These are phyloP conservation scores for Aspergillus sojae DNA, from an alignment of 2,329 filamentous ascomycete genomes.

Conservation along the genomic window DNA sequence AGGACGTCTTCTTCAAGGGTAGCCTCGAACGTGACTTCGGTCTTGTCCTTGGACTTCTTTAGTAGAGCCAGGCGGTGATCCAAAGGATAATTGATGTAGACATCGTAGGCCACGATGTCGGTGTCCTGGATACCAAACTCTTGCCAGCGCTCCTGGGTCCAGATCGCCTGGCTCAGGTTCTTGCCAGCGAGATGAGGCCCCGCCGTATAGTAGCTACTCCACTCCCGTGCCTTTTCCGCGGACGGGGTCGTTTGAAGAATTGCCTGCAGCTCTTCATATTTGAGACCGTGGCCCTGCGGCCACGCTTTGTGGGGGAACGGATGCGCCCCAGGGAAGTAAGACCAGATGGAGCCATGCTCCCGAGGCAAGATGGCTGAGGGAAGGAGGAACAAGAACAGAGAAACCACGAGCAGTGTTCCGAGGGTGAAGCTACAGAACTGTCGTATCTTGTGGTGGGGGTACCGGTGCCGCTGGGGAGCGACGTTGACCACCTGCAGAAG, in stretches of 20 bases:
- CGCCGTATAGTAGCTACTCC: conserved; percentile 76
- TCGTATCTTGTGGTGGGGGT: conserved; percentile 46
- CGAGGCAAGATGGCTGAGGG: conserved; percentile 43
- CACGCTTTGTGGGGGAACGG: conserved; percentile 43
- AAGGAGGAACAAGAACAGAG: conserved; percentile 45
- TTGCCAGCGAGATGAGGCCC: conserved; percentile 76
- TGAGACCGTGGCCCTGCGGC: conserved; percentile 50
- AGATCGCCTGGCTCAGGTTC: conserved; percentile 75
- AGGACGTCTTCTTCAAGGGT: conserved; percentile 82
- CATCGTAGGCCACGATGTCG: conserved; percentile 69
- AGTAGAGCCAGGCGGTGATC: conserved; percentile 71
- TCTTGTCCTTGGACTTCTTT: conserved; percentile 46
- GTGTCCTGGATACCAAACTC: conserved; percentile 66
- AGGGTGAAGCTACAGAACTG: conserved; percentile 46
- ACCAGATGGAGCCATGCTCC: conserved; percentile 40
- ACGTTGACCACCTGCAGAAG: conserved; percentile 44
- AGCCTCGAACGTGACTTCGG: conserved; percentile 73
- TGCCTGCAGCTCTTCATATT: conserved; percentile 57
- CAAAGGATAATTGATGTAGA: conserved; percentile 76
- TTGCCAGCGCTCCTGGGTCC: conserved; percentile 74
- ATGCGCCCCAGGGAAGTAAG: conserved; percentile 44
- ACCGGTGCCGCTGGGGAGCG: conserved; percentile 42
- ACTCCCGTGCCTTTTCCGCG: conserved; percentile 63
- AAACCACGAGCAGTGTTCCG: conserved; percentile 39
- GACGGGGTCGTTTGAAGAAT: conserved; percentile 59